Evolutionary conservation across 768 basidiomycete species (phyloP), one percentile per base, ranked within the genome.

Genomic region (Chlorophyllum brunneum): DNA sequence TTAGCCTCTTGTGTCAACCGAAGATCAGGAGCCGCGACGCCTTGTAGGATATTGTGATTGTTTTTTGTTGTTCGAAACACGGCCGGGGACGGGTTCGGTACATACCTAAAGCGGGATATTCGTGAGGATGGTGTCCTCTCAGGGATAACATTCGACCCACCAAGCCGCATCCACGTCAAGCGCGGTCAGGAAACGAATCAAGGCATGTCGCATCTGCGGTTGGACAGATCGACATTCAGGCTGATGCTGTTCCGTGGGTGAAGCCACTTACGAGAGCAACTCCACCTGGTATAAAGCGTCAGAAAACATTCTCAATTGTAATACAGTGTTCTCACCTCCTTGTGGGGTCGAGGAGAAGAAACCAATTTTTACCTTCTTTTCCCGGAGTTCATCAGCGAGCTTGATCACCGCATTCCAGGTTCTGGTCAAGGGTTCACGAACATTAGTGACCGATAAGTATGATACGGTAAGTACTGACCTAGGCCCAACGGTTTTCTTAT

Each of bases 321-420:
- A 16, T 34, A 24, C 9, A 3, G 45, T 63, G 24, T 4, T 23
- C 79, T 62, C 68, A 87, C 88, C 85, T 76, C 94, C 94, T 72
- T 95, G 92, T 9, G 94, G 94, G 5, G 95, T 98, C 8, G 92
- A 93, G 24, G 89, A 92, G 71, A 95, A 95, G 80, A 95, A 95
- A 20, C 86, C 87, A 57, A 95, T 89, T 68, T 89, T 92, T 65
- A 91, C 73, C 56, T 93, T 87, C 70, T 88, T 91, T 67, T 88
- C 83, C 51, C 85, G 83, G 37, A 97, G 78, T 63, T 93, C 92
- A 44, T 88, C 83, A 4, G 89, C 87, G 40, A 93, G 84, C 61
- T 88, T 87, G 64, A 71, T 76, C 54, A 95, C 88, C 0, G 88
- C 79, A 57, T 83, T 85, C 91, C 90, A 95, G 2, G 90, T 86